These are phyloP conservation scores for Scopulariopsis brevicaulis DNA, from an alignment of 2,329 filamentous ascomycete species.

Conservation along the genomic window DNA sequence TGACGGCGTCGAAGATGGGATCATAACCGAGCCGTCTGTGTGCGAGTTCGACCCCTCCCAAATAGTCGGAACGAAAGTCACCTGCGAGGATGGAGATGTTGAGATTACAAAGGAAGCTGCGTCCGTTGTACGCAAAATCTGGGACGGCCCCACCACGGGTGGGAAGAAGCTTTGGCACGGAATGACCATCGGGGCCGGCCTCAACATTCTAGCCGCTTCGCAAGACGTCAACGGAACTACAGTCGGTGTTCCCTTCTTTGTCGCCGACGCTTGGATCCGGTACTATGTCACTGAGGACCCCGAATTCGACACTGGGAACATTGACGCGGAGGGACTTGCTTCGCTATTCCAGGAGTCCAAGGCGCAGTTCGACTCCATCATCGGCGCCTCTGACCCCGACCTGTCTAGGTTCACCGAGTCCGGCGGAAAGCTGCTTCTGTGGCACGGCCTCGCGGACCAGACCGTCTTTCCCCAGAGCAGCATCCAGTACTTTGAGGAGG, in stretches of 20 bases:
- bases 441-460: constrained; percentile 27
- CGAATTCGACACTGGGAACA: constrained; percentile 11
- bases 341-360: constrained; percentile 4
- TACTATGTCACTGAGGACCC: constrained; percentile 16
- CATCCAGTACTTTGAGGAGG: constrained; percentile 19
- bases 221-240: constrained; percentile 4
- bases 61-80: constrained; percentile 19
- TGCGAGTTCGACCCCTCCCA: constrained; percentile 25
- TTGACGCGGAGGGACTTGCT: constrained; percentile 5
- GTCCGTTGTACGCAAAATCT: constrained; percentile 14
- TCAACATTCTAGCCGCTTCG: constrained; percentile 2
- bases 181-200: constrained; percentile 23
- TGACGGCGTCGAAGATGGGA: constrained; percentile 33
- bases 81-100: constrained; percentile 19
- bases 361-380: constrained; percentile 6
- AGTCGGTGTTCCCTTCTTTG: background rate
- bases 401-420: constrained; percentile 15
- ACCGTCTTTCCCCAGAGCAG: constrained; percentile 19
- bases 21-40: constrained; percentile 29
- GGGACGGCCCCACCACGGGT: constrained; percentile 15
- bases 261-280: constrained; percentile 7
- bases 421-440: constrained; percentile 28
- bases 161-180: constrained; percentile 15
- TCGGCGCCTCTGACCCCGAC: constrained; percentile 16
- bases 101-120: constrained; percentile 26